These are phyloP conservation scores for Ceratocystis papillata DNA, from an alignment of 2,329 filamentous ascomycete species.

Conservation along the genomic window DNA sequence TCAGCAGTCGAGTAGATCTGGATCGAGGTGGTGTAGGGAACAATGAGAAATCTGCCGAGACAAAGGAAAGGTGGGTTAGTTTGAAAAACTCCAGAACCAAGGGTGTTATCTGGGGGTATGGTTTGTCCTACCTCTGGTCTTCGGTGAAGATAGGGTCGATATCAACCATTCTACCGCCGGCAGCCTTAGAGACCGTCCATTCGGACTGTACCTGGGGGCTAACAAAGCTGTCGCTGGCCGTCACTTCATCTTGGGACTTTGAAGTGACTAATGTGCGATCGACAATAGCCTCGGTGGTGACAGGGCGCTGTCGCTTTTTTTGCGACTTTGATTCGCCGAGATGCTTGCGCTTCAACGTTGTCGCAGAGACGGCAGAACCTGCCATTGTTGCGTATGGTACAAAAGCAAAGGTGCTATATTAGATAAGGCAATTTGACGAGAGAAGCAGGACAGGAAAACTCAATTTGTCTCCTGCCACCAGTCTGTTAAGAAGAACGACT, in stretches of 20 bases:
- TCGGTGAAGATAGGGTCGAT: constrained; percentile 52
- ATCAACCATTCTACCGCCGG: constrained; percentile 55
- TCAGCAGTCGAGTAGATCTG: constrained; percentile 72
- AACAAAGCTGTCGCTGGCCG: not conserved
- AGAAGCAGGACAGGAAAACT: not conserved
- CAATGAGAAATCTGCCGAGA: constrained; percentile 53
- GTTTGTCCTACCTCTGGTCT: constrained; percentile 40
- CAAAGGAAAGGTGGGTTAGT: not conserved
- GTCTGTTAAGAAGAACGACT: not conserved
- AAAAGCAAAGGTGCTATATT: not conserved
- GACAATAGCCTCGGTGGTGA: constrained; percentile 15
- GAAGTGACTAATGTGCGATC: constrained; percentile 21
- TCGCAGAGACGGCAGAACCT: constrained; percentile 15
- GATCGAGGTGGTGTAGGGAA: constrained; percentile 63
- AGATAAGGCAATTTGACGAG: not conserved
- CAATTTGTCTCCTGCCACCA: not conserved
- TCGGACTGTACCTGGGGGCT: constrained; percentile 27
- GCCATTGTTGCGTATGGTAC: constrained; percentile 17
- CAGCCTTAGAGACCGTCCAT: constrained; percentile 53
- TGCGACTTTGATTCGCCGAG: constrained; percentile 22
- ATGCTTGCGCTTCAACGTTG: constrained; percentile 24
- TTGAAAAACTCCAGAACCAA: not conserved
- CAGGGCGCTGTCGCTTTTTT: constrained; percentile 19
- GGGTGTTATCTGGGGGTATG: not conserved
- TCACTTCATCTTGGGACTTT: not conserved